phyloP scores from a whole-genome alignment of 768 basidiomycete genomes.

The Boletus sensibilis region DNA sequence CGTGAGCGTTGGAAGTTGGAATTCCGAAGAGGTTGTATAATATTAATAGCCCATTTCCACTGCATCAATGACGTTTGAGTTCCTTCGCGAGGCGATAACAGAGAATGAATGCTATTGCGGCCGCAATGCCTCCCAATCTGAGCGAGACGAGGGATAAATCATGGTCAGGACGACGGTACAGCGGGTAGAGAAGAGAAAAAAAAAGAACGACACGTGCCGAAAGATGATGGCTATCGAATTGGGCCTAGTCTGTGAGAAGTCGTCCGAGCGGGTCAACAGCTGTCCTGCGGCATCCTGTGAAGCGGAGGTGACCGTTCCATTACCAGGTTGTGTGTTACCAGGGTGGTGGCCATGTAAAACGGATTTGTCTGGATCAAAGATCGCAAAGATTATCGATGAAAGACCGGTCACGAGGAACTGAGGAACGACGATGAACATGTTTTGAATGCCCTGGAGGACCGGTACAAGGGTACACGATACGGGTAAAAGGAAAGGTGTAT shows the following conservation, averaged over 20 bases:
- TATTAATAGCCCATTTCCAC: not conserved
- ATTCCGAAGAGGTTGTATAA: not conserved
- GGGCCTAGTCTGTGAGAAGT: constrained; percentile 31
- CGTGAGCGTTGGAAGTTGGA: not conserved
- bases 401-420: constrained; percentile 91
- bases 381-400: constrained; percentile 80
- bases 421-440: constrained; percentile 89
- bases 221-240: constrained; percentile 83
- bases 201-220: constrained; percentile 41
- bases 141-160: not conserved
- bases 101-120: constrained; percentile 53
- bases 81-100: constrained; percentile 55
- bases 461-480: not conserved
- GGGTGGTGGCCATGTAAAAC: constrained; percentile 37
- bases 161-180: not conserved
- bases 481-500: not conserved
- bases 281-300: constrained; percentile 5
- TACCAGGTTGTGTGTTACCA: constrained; percentile 8
- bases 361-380: constrained; percentile 68
- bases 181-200: not conserved
- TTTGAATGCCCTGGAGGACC: constrained; percentile 79
- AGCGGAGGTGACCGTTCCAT: constrained; percentile 4
- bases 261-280: constrained; percentile 12
- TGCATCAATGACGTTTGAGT: constrained; percentile 36
- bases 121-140: constrained; percentile 59